phyloP scores from a whole-genome alignment of 2,329 filamentous ascomycete genomes.

The Tolypocladium guangdongense region DNA sequence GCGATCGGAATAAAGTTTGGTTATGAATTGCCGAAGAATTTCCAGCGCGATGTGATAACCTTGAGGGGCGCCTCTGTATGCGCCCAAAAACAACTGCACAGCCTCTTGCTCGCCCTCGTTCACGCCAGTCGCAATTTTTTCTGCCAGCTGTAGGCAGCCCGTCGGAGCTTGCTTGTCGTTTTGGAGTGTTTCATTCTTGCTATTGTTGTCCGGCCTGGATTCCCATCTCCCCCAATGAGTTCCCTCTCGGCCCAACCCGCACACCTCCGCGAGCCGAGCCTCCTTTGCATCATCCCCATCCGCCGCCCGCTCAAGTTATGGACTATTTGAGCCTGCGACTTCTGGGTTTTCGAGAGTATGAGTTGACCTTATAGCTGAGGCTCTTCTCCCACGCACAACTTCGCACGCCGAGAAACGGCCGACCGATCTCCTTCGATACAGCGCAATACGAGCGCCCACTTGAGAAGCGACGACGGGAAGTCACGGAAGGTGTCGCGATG shows the following conservation, averaged over 20 bases:
- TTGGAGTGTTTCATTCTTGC: not conserved
- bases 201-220: slow-evolving; percentile 6
- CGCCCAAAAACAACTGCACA: slow-evolving; percentile 6
- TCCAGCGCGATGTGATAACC: slow-evolving; percentile 8
- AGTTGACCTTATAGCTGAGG: slow-evolving; percentile 17
- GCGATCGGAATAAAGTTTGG: no score
- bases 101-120: not conserved
- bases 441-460: not conserved
- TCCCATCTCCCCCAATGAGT: slow-evolving; percentile 23
- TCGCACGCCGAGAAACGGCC: slow-evolving; percentile 1
- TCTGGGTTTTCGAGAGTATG: slow-evolving; percentile 22
- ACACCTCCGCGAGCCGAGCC: slow-evolving; percentile 25
- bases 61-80: slow-evolving; percentile 9
- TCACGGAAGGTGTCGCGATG: slow-evolving; percentile 1
- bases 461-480: not conserved
- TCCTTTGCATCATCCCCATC: slow-evolving; percentile 15
- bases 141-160: not conserved
- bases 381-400: slow-evolving; percentile 1
- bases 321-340: slow-evolving; percentile 19
- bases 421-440: not conserved
- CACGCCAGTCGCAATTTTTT: slow-evolving; percentile 4
- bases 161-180: no score
- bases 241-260: slow-evolving; percentile 21
- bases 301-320: slow-evolving; percentile 20
- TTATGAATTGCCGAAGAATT: slow-evolving; percentile 7